These are phyloP conservation scores for Skeletonema grethae DNA, from an alignment of 108 stramenopile species.

Conservation along the genomic window DNA sequence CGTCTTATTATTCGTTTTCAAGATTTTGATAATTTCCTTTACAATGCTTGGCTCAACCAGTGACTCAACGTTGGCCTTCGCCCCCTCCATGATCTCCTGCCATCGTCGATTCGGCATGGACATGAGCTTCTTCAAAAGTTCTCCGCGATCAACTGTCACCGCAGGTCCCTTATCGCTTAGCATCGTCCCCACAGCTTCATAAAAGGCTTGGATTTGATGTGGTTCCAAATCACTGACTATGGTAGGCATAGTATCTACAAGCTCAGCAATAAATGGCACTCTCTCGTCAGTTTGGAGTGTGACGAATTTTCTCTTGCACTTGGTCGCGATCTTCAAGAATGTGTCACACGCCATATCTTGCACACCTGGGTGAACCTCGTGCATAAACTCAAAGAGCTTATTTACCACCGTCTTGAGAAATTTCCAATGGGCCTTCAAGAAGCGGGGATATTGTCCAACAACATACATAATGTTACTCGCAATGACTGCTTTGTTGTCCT, in stretches of 20 bases:
- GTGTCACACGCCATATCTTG: constrained; percentile 99
- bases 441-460: constrained; percentile 99
- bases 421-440: constrained; percentile 99
- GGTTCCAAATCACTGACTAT: constrained; percentile 97
- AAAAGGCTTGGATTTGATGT: constrained; percentile 99
- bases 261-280: constrained; percentile 91
- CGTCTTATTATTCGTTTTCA: constrained; percentile 93
- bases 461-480: constrained; percentile 99
- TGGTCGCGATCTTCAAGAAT: constrained; percentile 97
- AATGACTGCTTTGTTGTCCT: constrained; percentile 99
- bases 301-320: constrained; percentile 97
- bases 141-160: constrained; percentile 84
- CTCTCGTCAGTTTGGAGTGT: constrained; percentile 90
- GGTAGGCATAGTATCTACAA: constrained; percentile 87
- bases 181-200: constrained; percentile 97
- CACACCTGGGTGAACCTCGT: constrained; percentile 98
- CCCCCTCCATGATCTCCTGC: constrained; percentile 89
- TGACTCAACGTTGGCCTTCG: constrained; percentile 72
- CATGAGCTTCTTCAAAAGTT: constrained; percentile 88
- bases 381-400: constrained; percentile 99
- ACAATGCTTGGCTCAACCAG: constrained; percentile 89
- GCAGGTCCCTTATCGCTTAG: constrained; percentile 89
- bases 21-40: constrained; percentile 94
- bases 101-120: constrained; percentile 91
- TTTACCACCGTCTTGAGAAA: constrained; percentile 99